Conservation (phyloP, 495 filamentous ascomycete genomes). For the Hypomontagnella submonticulosa region DNA sequence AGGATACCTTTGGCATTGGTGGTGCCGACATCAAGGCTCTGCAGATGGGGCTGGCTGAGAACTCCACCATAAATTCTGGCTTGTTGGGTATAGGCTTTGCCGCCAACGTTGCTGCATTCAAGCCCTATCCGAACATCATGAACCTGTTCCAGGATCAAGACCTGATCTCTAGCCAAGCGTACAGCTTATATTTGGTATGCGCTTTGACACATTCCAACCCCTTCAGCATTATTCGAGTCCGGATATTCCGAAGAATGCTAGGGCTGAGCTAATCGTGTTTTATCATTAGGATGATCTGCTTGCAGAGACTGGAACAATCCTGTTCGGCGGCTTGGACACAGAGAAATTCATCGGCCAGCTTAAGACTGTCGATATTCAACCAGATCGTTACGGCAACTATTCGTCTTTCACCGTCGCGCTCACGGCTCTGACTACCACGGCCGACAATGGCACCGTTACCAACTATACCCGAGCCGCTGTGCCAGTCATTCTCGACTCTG, state of each 20-base stretch:
- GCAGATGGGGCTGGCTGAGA: conserved; percentile 85
- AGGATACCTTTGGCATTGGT: conserved; percentile 77
- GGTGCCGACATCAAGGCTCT: conserved; percentile 70
- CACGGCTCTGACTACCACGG: conserved; percentile 46
- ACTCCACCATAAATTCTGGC: conserved; percentile 74
- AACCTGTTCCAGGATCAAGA: conserved; percentile 74
- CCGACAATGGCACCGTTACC: conserved; percentile 46
- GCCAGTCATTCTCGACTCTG: conserved; percentile 85
- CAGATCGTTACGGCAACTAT: conserved; percentile 49
- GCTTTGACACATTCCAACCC: not conserved
- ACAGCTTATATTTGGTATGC: conserved; percentile 78
- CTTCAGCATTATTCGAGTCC: not conserved
- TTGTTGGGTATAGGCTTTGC: conserved; percentile 92
- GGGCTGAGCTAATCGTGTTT: conserved; percentile 14
- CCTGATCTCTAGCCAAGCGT: conserved; percentile 82
- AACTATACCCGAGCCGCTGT: conserved; percentile 41
- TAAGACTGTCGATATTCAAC: conserved; percentile 72
- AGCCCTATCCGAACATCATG: conserved; percentile 81
- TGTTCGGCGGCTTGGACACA: conserved; percentile 92
- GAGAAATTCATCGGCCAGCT: conserved; percentile 83
- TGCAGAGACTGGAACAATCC: conserved; percentile 76
- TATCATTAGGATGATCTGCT: conserved; percentile 57
- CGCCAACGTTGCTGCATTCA: conserved; percentile 73
- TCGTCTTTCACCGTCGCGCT: conserved; percentile 56
- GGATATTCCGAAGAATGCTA: not conserved